Conservation (phyloP, 371 early-diverging fungal genomes). For the Actinomortierella ambigua region DNA sequence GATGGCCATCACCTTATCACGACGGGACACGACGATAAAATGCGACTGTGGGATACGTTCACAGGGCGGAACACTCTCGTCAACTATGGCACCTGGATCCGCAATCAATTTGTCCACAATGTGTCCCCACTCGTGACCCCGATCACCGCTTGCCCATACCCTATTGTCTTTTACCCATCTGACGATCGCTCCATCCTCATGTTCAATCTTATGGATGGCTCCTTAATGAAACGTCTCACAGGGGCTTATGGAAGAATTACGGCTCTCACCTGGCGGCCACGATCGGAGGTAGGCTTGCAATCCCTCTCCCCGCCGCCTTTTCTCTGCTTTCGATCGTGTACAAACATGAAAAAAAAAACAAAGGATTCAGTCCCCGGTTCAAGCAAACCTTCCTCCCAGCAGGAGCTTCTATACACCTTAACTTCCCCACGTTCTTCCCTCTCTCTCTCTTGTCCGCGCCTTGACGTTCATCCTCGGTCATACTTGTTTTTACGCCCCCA, state of each 20-base stretch:
- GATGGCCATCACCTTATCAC: constrained; percentile 69
- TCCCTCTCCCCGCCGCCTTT: background rate
- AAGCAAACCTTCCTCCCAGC: too few relatives aligned
- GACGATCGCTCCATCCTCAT: constrained; percentile 65
- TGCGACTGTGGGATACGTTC: constrained; percentile 83
- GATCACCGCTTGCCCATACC: constrained; percentile 49
- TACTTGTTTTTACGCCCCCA: too few relatives aligned
- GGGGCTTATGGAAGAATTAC: constrained; percentile 71
- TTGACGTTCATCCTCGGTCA: too few relatives aligned
- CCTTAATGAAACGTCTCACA: constrained; percentile 54
- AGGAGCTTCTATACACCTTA: too few relatives aligned
- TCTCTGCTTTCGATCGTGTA: background rate
- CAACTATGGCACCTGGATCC: constrained; percentile 65
- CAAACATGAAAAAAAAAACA: too few relatives aligned
- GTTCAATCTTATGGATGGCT: constrained; percentile 65
- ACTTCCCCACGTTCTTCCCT: too few relatives aligned
- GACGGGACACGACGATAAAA: constrained; percentile 74
- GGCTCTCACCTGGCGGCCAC: constrained; percentile 61
- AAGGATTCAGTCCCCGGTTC: too few relatives aligned
- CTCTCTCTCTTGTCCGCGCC: too few relatives aligned
- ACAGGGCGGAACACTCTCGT: constrained; percentile 69
- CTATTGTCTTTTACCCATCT: constrained; percentile 63
- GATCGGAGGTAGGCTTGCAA: constrained; percentile 44
- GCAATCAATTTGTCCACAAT: constrained; percentile 55
- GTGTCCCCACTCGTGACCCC: constrained; percentile 55